phyloP scores from a whole-genome alignment of 2,329 filamentous ascomycete genomes.

The Diaporthe ampelina region DNA sequence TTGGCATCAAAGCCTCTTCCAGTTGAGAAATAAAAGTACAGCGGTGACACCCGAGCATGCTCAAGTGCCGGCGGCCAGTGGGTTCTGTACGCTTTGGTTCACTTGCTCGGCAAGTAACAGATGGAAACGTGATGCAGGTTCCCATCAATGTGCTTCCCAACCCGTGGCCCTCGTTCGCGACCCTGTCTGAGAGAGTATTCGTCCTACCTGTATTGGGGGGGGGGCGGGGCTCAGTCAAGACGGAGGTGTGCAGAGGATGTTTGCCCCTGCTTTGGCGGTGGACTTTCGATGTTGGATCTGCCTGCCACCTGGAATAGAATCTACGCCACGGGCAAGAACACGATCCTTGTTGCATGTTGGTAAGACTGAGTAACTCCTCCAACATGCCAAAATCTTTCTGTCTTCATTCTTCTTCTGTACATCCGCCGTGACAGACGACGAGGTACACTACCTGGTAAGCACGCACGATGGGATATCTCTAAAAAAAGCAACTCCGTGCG shows the following conservation, averaged over 20 bases:
- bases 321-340: background rate
- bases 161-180: background rate
- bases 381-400: background rate
- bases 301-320: background rate
- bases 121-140: background rate
- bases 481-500: background rate
- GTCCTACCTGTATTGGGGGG: too few species aligned
- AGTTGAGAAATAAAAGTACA: background rate
- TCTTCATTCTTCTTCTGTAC: background rate
- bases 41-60: background rate
- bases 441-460: background rate
- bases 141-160: background rate
- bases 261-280: background rate
- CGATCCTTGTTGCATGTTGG: too few species aligned
- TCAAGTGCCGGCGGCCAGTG: background rate
- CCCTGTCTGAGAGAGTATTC: too few species aligned
- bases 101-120: background rate
- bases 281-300: too few species aligned
- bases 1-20: background rate
- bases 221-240: background rate
- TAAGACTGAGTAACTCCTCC: background rate
- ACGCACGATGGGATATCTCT: conserved; percentile 18
- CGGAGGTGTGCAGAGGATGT: background rate
- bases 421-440: conserved; percentile 8
- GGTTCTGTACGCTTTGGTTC: too few species aligned